phyloP scores from a whole-genome alignment of 2,329 filamentous ascomycete genomes.

The Ophiocordyceps australis region DNA sequence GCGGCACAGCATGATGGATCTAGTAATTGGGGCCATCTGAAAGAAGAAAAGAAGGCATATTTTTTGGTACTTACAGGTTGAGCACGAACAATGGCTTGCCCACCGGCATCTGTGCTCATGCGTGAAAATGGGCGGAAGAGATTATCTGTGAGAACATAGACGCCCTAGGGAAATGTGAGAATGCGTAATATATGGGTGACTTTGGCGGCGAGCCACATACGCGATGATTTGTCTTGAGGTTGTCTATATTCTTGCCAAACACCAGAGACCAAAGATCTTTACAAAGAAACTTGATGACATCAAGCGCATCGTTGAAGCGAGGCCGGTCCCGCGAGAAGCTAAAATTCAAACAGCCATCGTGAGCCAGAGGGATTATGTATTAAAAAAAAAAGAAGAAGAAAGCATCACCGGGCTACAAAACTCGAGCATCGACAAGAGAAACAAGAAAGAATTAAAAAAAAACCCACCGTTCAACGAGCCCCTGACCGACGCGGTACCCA shows the following conservation, averaged over 20 bases:
- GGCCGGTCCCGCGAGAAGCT: conserved; percentile 73
- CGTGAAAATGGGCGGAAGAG: conserved; percentile 73
- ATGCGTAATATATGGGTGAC: neutral
- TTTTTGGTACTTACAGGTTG: conserved; percentile 46
- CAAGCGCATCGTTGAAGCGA: conserved; percentile 78
- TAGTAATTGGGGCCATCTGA: neutral
- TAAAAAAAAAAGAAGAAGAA: neutral
- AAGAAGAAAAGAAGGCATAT: neutral
- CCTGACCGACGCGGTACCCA: conserved; percentile 84
- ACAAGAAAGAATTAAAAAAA: no score
- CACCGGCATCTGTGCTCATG: conserved; percentile 70
- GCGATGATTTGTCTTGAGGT: conserved; percentile 93
- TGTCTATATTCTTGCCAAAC: conserved; percentile 95
- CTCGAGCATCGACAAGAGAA: neutral
- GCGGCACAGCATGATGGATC: neutral
- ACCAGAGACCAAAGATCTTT: conserved; percentile 94
- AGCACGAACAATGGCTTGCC: conserved; percentile 54
- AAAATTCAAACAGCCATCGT: neutral
- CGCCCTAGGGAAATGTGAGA: conserved; percentile 36
- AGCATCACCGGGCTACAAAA: neutral
- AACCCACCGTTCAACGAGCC: conserved; percentile 69
- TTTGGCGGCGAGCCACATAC: conserved; percentile 21
- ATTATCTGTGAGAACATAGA: conserved; percentile 92
- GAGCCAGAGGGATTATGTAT: neutral
- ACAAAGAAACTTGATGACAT: conserved; percentile 96